A percentile compares a stretch with the other conserved stretches of the same genome.
phyloP scores from a whole-genome alignment of 768 basidiomycete genomes.

The Melanogaster broomeanus region DNA sequence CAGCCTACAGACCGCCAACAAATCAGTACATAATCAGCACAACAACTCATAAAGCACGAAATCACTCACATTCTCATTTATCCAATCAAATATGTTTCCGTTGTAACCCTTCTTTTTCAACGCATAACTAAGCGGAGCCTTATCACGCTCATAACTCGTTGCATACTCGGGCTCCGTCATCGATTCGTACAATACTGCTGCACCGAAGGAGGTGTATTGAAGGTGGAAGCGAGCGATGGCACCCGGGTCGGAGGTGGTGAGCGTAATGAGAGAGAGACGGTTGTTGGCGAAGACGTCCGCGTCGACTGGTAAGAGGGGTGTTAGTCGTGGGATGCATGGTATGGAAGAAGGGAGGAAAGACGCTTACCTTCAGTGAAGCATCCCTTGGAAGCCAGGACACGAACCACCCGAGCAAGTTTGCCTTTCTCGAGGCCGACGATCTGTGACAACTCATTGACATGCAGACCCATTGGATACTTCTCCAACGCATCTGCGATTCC shows the following conservation, averaged over 20 bases:
- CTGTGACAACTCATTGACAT: too few species aligned
- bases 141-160: slow-evolving; percentile 19
- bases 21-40: not conserved
- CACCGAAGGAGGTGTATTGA: slow-evolving; percentile 12
- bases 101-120: slow-evolving; percentile 12
- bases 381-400: too few species aligned
- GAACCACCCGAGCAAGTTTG: too few species aligned
- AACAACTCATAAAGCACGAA: not conserved
- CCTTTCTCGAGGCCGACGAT: too few species aligned
- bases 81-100: slow-evolving; percentile 22
- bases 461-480: too few species aligned
- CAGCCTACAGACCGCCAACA: slow-evolving; percentile 8
- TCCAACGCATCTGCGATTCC: too few species aligned
- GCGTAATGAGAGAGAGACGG: too few species aligned
- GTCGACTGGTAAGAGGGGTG: slow-evolving; percentile 17
- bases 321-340: not conserved
- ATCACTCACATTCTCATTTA: slow-evolving; percentile 20
- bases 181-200: too few species aligned
- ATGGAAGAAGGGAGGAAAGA: too few species aligned
- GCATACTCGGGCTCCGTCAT: slow-evolving; percentile 27
- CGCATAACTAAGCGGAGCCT: too few species aligned
- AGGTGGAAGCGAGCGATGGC: slow-evolving; percentile 6
- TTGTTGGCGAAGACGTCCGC: slow-evolving; percentile 34
- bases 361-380: too few species aligned
- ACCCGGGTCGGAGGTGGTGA: too few species aligned